Conservation (phyloP, 768 basidiomycete species). For the Lentinula sp. region DNA sequence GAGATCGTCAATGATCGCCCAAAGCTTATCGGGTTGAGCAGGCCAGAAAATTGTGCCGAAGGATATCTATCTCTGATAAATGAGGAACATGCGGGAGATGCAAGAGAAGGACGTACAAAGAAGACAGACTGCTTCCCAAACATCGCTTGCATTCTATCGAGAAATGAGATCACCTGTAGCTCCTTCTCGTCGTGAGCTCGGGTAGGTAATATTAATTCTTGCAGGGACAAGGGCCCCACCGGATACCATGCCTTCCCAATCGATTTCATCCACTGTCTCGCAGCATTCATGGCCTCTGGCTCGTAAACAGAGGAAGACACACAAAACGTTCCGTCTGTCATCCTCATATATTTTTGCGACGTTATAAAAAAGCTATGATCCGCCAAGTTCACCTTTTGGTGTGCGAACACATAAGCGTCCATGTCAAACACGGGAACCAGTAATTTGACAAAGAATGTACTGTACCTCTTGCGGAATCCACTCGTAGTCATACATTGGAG, state of each 20-base stretch:
- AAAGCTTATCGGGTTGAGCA: background rate
- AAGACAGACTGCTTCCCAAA: background rate
- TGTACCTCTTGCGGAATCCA: constrained; percentile 3
- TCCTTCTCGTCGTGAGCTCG: background rate
- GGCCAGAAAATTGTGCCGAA: constrained; percentile 6
- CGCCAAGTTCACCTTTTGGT: background rate
- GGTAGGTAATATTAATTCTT: background rate
- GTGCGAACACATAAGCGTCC: too few relatives aligned
- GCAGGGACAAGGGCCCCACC: background rate
- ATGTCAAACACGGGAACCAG: too few relatives aligned
- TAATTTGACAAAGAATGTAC: too few relatives aligned
- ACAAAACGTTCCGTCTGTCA: background rate
- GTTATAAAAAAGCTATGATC: background rate
- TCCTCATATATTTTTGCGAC: background rate
- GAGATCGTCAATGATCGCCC: constrained; percentile 3
- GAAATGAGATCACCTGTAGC: background rate
- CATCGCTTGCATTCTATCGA: background rate
- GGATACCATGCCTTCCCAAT: background rate
- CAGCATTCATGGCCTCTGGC: background rate
- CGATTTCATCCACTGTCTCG: background rate
- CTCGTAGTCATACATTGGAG: constrained; percentile 6
- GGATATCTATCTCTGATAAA: background rate
- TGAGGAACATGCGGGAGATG: background rate
- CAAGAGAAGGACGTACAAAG: background rate
- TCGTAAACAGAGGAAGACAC: constrained; percentile 4